Base-by-base conservation (phyloP, 371 early-diverging fungal species). In the Funneliformis caledonium region DNA sequence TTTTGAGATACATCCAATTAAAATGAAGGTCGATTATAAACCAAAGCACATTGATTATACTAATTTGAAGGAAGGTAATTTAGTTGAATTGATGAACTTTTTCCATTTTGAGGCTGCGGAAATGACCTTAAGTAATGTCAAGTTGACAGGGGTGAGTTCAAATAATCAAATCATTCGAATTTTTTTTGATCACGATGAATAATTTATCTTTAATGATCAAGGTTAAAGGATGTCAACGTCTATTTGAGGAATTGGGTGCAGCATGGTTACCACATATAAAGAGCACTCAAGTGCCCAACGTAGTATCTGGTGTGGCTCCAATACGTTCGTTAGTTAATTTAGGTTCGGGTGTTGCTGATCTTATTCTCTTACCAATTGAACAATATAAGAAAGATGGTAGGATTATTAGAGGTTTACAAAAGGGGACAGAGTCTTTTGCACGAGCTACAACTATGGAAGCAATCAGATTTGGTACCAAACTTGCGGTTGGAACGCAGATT, bases 381-480 rank as follows among this genome's bases (percentile, higher is more conserved):
- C 97, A 97, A 83, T 99, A 97, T 83, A 91, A 92, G 72, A 92
- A 93, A 82, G 98, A 99, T 82, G 98, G 99, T 45, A 89, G 95
- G 16, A 88, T 98, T 11, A 89, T 97, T 64, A 90, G 93, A 79
- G 98, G 94, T 83, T 82, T 95, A 6, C 94, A 97, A 84, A 90
- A 91, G 45, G 98, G 97, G 4, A 93, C 94, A 0, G 90, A 92
- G 69, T 94, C 96, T 0, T 98, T 98, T 89, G 95, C 95, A 4
- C 88, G 92, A 68, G 92, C 96, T 0, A 95, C 98, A 0, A 95
- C 98, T 0, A 88, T 95, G 85, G 98, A 98, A 83, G 94, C 96
- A 0, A 91, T 98, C 79, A 92, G 94, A 80, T 83, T 98, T 11
- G 95, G 97, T 4, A 92, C 97, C 6, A 91, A 93, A 72, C 84